Base-by-base conservation (phyloP, 495 filamentous ascomycete genomes). In the Neurospora hispaniola region DNA sequence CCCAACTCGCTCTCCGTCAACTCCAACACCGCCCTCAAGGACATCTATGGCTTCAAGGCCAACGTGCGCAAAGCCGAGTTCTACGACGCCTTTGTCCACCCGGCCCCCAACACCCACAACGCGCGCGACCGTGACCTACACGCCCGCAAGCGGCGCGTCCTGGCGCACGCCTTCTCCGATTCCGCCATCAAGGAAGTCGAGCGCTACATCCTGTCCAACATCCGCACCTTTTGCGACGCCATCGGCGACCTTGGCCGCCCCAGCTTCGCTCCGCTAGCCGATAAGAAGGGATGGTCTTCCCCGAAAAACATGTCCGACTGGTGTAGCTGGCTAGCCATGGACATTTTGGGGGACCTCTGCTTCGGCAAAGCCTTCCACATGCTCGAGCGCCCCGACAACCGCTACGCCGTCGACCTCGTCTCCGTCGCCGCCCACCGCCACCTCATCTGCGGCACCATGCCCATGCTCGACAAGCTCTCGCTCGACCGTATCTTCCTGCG, bases 361-460 rank as follows among this genome's bases (percentile, higher is more conserved):
- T 93, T 93, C 76, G 90, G 89, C 18, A 91, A 92, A 78, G 84
- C 89, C 23, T 92, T 92, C 80, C 84, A 88, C 54, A 92, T 92
- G 90, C 82, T 95, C 68, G 85, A 89, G 69, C 80, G 79, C n/a
- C 85, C 81, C 8, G 84, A 86, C 68, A 89, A 88, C 76, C 85
- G 90, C 20, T 88, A 86, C 74, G 87, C 88, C 20, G 85, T 89
- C 42, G 84, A 86, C 46, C 76, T 90, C 8, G 84, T 90, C 20
- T 85, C 84, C 38, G 82, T 85, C 66, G 89, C 88, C 23, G 85
- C 87, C 2, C 85, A 85, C 70, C 81, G 86, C 38, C 87, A 89
- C 77, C 79, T 86, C 0, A 85, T 89, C 62, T 87, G 85, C 78
- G 85, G 85, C 69, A 86, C 84, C n/a, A 86, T 86, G 85, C 81